A percentile compares a stretch with the other conserved stretches of the same genome.
phyloP scores from a whole-genome alignment of 805 yeast species.

The Kuraishia ogatae region DNA sequence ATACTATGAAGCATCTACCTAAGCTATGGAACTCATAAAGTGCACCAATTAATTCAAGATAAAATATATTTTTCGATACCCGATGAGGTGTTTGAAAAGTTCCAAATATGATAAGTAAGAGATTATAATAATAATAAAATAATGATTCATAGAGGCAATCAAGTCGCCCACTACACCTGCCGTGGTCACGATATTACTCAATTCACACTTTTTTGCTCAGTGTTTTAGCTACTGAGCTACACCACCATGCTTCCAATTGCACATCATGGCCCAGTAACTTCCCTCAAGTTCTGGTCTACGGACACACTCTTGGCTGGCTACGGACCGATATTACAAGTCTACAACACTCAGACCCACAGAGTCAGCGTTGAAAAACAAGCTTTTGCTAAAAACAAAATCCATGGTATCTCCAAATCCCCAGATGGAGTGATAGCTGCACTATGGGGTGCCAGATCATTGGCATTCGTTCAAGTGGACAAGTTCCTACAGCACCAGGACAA shows the following conservation, averaged over 20 bases:
- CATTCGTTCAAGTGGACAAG: constrained; percentile 22
- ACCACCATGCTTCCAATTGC: background rate
- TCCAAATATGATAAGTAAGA: background rate
- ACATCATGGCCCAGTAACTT: constrained; percentile 10
- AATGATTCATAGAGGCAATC: no score
- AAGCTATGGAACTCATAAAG: background rate
- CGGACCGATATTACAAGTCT: constrained; percentile 59
- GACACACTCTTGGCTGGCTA: constrained; percentile 49
- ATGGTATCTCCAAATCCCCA: constrained; percentile 46
- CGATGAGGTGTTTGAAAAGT: background rate
- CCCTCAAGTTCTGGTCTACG: constrained; percentile 33
- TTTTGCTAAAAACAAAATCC: constrained; percentile 72
- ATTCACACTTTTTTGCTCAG: no score
- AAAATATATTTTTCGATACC: background rate
- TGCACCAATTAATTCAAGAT: background rate
- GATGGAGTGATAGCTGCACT: constrained; percentile 22
- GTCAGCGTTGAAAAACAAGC: constrained; percentile 33
- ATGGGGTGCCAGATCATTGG: constrained; percentile 70
- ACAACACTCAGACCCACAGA: constrained; percentile 30
- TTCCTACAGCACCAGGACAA: background rate
- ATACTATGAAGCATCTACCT: no score
- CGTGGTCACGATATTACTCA: no score
- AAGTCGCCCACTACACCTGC: no score
- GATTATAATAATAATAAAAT: no score
- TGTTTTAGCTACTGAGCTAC: no score